phyloP scores from a whole-genome alignment of 768 basidiomycete genomes.

The Infundibulicybe gibba region DNA sequence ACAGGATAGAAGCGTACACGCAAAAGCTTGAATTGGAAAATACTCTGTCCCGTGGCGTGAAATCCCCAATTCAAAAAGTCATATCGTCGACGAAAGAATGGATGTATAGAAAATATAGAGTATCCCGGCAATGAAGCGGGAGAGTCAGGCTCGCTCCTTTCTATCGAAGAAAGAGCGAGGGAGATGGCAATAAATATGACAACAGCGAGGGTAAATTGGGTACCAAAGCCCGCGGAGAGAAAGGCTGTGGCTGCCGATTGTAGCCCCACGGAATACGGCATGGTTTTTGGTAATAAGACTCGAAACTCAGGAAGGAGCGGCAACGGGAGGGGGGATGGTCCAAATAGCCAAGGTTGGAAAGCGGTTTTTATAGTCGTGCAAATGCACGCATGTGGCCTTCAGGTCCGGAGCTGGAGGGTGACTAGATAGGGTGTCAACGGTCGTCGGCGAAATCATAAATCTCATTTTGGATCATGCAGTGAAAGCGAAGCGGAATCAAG shows the following conservation, averaged over 20 bases:
- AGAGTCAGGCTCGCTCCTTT: slow-evolving; percentile 45
- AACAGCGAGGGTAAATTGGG: slow-evolving; percentile 44
- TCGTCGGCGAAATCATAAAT: too few species aligned
- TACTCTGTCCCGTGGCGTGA: slow-evolving; percentile 56
- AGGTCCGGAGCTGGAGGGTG: too few species aligned
- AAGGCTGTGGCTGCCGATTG: slow-evolving; percentile 46
- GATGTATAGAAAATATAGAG: slow-evolving; percentile 52
- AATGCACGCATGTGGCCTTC: too few species aligned
- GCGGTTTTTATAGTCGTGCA: too few species aligned
- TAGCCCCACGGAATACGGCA: slow-evolving; percentile 51
- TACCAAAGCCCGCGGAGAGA: slow-evolving; percentile 46
- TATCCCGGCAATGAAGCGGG: slow-evolving; percentile 57
- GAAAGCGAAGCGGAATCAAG: too few species aligned
- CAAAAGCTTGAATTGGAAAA: slow-evolving; percentile 70
- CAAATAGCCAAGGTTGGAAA: too few species aligned
- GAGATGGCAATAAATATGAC: slow-evolving; percentile 44
- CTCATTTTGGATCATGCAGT: too few species aligned
- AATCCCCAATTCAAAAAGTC: slow-evolving; percentile 76
- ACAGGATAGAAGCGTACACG: slow-evolving; percentile 39
- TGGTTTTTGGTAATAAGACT: slow-evolving; percentile 14
- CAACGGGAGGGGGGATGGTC: too few species aligned
- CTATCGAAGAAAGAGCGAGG: slow-evolving; percentile 39
- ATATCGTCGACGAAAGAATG: slow-evolving; percentile 68
- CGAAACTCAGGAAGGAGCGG: too few species aligned
- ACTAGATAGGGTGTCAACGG: too few species aligned